Base-by-base conservation (phyloP, 2,329 filamentous ascomycete genomes). In the Hypoxylon sp. region DNA sequence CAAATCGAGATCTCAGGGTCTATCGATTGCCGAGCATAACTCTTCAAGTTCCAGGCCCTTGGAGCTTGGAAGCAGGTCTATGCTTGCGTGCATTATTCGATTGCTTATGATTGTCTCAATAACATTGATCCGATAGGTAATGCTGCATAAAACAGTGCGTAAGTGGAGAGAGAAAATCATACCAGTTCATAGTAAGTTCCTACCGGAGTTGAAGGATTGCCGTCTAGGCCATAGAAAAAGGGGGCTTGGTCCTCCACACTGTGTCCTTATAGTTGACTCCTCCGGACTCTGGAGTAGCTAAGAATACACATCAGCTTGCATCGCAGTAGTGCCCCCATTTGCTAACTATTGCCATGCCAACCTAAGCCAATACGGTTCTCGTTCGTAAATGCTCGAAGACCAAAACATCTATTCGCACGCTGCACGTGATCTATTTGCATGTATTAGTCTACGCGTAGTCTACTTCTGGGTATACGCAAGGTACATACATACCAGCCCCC, bases 221-320 rank as follows among this genome's bases (percentile, higher is more conserved):
- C 38, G 66, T 68, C 12, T 58, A 64, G 52, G 52, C 66, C 58
- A 50, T 51, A 57, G 46, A 57, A 61, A 54, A 40, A 44, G 22
- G 48, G 49, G 30, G 16, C 40, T 20, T 42, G 14, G 7, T 58
- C 63, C 59, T 68, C 60, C 52, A 55, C 66, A 63, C 59, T 54
- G 60, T 61, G 63, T 24, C 36, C 59, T 48, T 51, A 55, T 63
- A 57, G 48, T 40, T 20, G 52, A 18, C 28, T n/a, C n/a, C n/a
- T n/a, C n/a, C n/a, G n/a, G n/a, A n/a, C n/a, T 44, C 33, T 40
- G 5, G 26, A 59, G 38, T 65, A n/a, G n/a, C n/a, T n/a, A 55
- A 59, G 50, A 51, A 63, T 64, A 68, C 66, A 68, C 66, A 66
- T 68, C 66, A 68, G 63, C 66, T 66, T 63, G 66, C 66, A 68